These are phyloP conservation scores for Ustilago loliicola DNA, from an alignment of 1,284 basidiomycete species.

Conservation along the genomic window DNA sequence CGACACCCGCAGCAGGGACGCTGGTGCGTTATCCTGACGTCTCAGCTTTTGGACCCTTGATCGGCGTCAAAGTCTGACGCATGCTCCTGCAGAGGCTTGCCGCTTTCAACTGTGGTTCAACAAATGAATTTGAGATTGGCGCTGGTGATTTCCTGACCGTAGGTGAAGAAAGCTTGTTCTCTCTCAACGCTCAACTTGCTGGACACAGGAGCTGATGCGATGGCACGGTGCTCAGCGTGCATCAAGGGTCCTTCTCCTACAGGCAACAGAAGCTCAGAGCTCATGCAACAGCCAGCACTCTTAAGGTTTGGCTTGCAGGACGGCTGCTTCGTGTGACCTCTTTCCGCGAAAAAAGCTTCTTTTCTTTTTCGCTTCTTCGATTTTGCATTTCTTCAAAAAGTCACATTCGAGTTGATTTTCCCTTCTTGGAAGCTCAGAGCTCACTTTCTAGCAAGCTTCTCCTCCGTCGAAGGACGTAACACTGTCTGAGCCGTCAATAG, in stretches of 20 bases:
- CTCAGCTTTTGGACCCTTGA: not conserved
- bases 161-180: no score
- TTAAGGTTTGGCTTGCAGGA: not conserved
- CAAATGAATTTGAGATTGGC: no score
- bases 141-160: no score
- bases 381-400: constrained; percentile 2
- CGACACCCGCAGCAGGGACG: no score
- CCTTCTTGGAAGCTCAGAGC: no score
- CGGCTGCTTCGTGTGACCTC: not conserved
- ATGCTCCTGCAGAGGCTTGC: not conserved
- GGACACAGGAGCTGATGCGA: not conserved
- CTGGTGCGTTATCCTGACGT: not conserved
- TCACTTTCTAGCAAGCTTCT: no score
- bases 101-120: not conserved
- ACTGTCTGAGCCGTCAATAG: no score
- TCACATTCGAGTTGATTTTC: no score
- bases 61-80: not conserved
- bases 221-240: not conserved
- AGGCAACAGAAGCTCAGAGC: not conserved
- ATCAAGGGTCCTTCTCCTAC: not conserved
- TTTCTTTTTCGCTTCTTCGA: not conserved
- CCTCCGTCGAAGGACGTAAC: no score
- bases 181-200: no score
- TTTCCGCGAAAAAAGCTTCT: constrained; percentile 1
- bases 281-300: not conserved